These are phyloP conservation scores for Fulvia fulva DNA, from an alignment of 2,329 filamentous ascomycete species.

Conservation along the genomic window DNA sequence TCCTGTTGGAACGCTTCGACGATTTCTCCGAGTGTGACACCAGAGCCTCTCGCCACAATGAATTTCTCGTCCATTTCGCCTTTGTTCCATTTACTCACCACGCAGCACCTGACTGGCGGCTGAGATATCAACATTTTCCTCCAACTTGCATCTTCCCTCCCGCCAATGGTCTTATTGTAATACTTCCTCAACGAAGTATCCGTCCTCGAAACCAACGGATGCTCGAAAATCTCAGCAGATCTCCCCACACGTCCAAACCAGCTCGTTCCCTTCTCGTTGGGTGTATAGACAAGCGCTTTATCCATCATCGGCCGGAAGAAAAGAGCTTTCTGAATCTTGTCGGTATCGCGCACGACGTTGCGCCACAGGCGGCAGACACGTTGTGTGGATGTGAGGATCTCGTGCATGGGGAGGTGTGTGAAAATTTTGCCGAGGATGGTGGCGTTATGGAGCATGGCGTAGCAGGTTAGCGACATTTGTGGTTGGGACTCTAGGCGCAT, in stretches of 20 bases:
- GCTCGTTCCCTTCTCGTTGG: background rate
- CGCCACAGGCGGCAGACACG: background rate
- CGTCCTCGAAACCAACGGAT: background rate
- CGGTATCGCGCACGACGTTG: background rate
- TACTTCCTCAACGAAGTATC: background rate
- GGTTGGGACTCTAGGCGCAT: background rate
- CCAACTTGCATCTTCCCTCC: background rate
- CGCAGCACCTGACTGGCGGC: background rate
- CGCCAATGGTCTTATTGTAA: background rate
- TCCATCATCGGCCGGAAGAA: background rate
- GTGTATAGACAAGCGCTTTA: background rate
- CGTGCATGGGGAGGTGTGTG: background rate
- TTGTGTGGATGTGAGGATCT: background rate
- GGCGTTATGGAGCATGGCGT: background rate
- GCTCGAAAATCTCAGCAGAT: background rate
- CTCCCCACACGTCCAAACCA: background rate
- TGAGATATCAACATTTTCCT: constrained; percentile 2
- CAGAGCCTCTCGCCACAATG: background rate
- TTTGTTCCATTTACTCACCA: background rate
- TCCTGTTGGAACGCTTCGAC: background rate
- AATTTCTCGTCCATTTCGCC: background rate
- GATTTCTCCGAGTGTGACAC: background rate
- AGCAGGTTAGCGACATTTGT: background rate
- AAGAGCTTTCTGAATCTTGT: background rate
- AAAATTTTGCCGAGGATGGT: constrained; percentile 1